Percentiles rank a stretch among this genome's conserved stretches.
These are phyloP conservation scores for Fusarium decemcellulare DNA, from an alignment of 2,329 filamentous ascomycete genomes.

Conservation along the genomic window DNA sequence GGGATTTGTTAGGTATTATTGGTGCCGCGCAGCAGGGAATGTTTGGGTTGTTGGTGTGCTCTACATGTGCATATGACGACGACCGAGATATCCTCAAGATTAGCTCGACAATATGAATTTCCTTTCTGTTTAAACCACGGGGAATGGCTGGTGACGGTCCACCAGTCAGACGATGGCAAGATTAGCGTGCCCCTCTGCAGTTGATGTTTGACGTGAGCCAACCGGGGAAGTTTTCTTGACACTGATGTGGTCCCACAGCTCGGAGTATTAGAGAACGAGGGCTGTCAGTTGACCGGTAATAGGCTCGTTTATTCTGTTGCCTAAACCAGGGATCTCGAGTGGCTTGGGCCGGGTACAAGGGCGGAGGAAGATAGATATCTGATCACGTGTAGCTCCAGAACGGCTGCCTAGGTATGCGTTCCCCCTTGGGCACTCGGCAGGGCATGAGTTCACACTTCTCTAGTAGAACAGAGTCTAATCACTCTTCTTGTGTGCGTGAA, in stretches of 20 bases:
- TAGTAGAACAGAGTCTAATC: too few species aligned
- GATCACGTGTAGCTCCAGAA: too few species aligned
- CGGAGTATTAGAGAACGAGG: not conserved
- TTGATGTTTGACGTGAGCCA: not conserved
- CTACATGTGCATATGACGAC: constrained; percentile 8
- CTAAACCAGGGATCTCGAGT: not conserved
- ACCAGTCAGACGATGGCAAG: constrained; percentile 8
- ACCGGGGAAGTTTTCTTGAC: too few species aligned
- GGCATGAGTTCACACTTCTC: too few species aligned
- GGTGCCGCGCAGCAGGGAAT: constrained; percentile 20
- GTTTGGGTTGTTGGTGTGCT: constrained; percentile 8
- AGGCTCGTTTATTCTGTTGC: constrained; percentile 1
- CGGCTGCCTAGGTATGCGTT: too few species aligned
- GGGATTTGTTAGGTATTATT: constrained; percentile 17
- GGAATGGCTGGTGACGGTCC: not conserved
- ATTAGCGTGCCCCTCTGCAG: constrained; percentile 5
- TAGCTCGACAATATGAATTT: constrained; percentile 24
- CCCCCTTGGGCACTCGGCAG: too few species aligned
- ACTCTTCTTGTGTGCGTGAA: too few species aligned
- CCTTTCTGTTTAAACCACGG: not conserved
- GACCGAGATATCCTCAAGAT: constrained; percentile 26
- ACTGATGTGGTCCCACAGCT: too few species aligned
- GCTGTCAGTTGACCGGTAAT: not conserved
- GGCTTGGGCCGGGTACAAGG: not conserved
- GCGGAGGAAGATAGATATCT: not conserved